phyloP scores from a whole-genome alignment of 2,329 filamentous ascomycete species.

The Monosporascus ibericus region DNA sequence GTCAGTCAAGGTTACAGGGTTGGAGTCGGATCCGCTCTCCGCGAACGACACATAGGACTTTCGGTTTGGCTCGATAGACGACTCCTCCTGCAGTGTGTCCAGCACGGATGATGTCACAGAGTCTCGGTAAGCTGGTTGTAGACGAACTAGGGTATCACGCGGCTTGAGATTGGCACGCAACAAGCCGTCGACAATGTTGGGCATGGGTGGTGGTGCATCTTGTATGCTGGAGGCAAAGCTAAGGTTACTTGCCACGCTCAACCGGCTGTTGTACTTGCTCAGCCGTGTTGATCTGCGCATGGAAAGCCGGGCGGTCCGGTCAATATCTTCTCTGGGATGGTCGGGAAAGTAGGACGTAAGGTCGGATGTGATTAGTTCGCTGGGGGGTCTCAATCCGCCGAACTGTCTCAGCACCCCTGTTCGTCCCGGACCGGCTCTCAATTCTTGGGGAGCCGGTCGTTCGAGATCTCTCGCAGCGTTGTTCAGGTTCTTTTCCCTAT shows the following conservation, averaged over 20 bases:
- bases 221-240: slow-evolving; percentile 89
- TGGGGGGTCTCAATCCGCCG: slow-evolving; percentile 86
- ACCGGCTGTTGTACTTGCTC: slow-evolving; percentile 84
- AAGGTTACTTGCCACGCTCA: slow-evolving; percentile 89
- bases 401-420: slow-evolving; percentile 68
- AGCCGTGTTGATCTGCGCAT: slow-evolving; percentile 84
- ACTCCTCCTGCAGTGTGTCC: slow-evolving; percentile 87
- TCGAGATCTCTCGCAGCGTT: slow-evolving; percentile 54
- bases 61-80: slow-evolving; percentile 75
- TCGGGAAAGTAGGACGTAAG: slow-evolving; percentile 96
- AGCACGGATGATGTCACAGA: slow-evolving; percentile 85
- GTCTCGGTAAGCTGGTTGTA: slow-evolving; percentile 67
- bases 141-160: slow-evolving; percentile 37
- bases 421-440: slow-evolving; percentile 35
- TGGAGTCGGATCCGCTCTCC: slow-evolving; percentile 66
- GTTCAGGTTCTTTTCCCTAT: slow-evolving; percentile 62
- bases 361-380: slow-evolving; percentile 95
- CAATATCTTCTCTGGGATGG: slow-evolving; percentile 88
- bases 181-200: slow-evolving; percentile 93
- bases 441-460: slow-evolving; percentile 45
- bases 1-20: slow-evolving; percentile 68
- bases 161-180: slow-evolving; percentile 53
- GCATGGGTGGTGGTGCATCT: slow-evolving; percentile 90
- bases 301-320: slow-evolving; percentile 88
- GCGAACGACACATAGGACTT: slow-evolving; percentile 93